phyloP scores from a whole-genome alignment of 495 filamentous ascomycete species.

The Recurvomyces mirabilis region DNA sequence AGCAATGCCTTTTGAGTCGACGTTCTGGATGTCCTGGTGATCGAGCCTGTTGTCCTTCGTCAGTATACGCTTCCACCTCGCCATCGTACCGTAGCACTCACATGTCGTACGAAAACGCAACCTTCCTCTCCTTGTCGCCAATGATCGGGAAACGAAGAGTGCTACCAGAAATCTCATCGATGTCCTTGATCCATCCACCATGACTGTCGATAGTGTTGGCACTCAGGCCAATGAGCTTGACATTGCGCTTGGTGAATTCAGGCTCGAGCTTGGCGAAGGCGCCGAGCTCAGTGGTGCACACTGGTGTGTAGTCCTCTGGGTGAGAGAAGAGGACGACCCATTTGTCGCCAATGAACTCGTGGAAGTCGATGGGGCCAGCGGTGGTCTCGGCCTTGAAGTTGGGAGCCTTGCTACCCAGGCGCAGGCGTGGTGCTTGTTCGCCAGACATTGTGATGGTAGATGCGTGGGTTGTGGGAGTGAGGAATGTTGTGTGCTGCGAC shows the following conservation, averaged over 20 bases:
- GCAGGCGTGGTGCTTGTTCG: constrained; percentile 42
- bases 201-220: constrained; percentile 52
- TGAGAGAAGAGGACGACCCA: constrained; percentile 76
- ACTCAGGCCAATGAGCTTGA: constrained; percentile 55
- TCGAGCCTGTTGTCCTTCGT: constrained; percentile 54
- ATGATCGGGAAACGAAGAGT: constrained; percentile 70
- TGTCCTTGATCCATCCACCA: constrained; percentile 52
- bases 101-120: constrained; percentile 93
- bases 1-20: constrained; percentile 69
- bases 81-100: constrained; percentile 33
- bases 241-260: constrained; percentile 50
- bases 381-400: constrained; percentile 40
- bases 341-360: constrained; percentile 86
- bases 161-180: constrained; percentile 49
- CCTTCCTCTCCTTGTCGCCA: constrained; percentile 88
- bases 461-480: not conserved
- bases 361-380: constrained; percentile 82
- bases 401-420: constrained; percentile 55
- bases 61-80: not conserved
- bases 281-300: constrained; percentile 57
- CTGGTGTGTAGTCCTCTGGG: constrained; percentile 52
- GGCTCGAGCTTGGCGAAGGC: constrained; percentile 53
- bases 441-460: constrained; percentile 23
- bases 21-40: constrained; percentile 72
- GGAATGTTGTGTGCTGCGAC: not conserved